Base-by-base conservation (phyloP, 192 early-diverging fungal species). In the Podila verticillata region DNA sequence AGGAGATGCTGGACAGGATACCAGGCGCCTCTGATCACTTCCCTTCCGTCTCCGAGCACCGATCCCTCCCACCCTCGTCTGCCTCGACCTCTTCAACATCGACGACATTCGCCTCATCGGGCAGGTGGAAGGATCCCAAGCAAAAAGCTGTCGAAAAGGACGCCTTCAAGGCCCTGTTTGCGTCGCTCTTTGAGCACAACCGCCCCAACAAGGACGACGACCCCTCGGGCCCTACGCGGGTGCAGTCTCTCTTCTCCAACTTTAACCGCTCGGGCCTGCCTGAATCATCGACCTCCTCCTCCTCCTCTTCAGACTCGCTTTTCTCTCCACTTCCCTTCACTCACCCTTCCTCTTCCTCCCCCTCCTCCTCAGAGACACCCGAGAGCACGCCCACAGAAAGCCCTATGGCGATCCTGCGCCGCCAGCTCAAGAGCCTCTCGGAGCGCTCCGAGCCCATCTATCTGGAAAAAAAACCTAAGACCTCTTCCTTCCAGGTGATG, bases 191-290 rank as follows among this genome's bases (percentile, higher is more conserved):
- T 35, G 77, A 80, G 66, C 63, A 80, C 39, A 80, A 72, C 56
- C 29, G 31, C 31, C 71, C 71, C 34, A 20, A 26, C 34, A 20
- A 26, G 17, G 19, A 35, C 17, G 48, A 66, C 34, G 69, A 64
- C 31, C 7, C 65, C 7, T 32, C 26, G 8, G 20, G 61, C 19
- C 61, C 51, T n/a, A 44, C 24, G n/a, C 66, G 57, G 20, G 66
- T 80, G 22, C 77, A 80, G 65, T 80, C 77, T 9, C 49, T 80
- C 30, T 80, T 80, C 51, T 80, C 77, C 31, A 80, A 72, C 61
- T 80, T 80, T 39, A 72, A 68, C 12, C 77, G 70, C n/a, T 30
- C 77, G 28, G 65, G 65, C 15, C 32, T 47, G 26, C 24, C 51
- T 7, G 75, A 71, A 44, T 44, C 39, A 15, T 44, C 39, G 13